Evolutionary conservation across 2,329 filamentous ascomycete species (phyloP).

Genomic region (Aureobasidium sp.): DNA sequence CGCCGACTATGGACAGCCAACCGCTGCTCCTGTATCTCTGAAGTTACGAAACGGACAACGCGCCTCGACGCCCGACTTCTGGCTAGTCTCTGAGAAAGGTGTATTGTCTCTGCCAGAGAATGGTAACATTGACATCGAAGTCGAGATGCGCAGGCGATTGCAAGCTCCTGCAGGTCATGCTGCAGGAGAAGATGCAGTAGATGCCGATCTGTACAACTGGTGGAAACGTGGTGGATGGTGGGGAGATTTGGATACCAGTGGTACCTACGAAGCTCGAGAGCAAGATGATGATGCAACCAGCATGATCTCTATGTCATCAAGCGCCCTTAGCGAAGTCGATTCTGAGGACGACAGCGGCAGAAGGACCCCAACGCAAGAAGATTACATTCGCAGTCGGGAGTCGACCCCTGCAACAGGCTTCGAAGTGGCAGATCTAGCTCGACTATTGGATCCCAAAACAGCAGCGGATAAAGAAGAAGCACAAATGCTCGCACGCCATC

Average conservation of each 20-base stretch:
- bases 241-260: constrained; percentile 72
- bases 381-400: constrained; percentile 43
- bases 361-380: constrained; percentile 65
- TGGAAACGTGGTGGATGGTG: constrained; percentile 80
- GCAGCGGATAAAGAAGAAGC: constrained; percentile 75
- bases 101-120: constrained; percentile 48
- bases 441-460: constrained; percentile 71
- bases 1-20: constrained; percentile 31
- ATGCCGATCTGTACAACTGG: constrained; percentile 70
- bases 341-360: constrained; percentile 41
- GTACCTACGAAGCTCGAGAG: constrained; percentile 58
- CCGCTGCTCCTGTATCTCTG: constrained; percentile 15
- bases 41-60: constrained; percentile 16
- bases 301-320: constrained; percentile 57
- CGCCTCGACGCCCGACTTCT: constrained; percentile 38
- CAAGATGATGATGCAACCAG: constrained; percentile 65
- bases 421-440: constrained; percentile 61
- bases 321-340: constrained; percentile 31
- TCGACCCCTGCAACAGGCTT: constrained; percentile 56
- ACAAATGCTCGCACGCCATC: constrained; percentile 68
- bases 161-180: constrained; percentile 23
- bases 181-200: constrained; percentile 58
- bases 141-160: constrained; percentile 61
- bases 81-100: constrained; percentile 43
- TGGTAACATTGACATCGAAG: constrained; percentile 70